Conservation (phyloP, 2,329 filamentous ascomycete species). For the Zymoseptoria brevis region DNA sequence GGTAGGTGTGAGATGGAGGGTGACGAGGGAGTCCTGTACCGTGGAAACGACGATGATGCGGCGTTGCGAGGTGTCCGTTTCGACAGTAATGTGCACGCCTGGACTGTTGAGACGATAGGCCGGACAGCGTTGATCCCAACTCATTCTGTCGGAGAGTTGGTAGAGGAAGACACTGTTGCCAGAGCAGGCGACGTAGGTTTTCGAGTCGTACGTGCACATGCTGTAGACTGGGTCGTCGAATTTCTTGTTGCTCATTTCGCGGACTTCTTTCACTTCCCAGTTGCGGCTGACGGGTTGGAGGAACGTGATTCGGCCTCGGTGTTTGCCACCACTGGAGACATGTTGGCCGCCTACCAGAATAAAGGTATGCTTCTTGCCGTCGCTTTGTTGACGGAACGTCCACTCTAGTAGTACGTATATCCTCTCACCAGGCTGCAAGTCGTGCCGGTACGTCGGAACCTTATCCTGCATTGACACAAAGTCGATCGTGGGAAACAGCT, state of each 20-base stretch:
- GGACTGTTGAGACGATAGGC: slow-evolving; percentile 27
- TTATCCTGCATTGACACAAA: slow-evolving; percentile 30
- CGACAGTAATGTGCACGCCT: slow-evolving; percentile 43
- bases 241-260: slow-evolving; percentile 38
- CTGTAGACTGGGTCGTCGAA: slow-evolving; percentile 47
- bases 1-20: slow-evolving; percentile 33
- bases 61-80: slow-evolving; percentile 14
- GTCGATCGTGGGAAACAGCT: slow-evolving; percentile 39
- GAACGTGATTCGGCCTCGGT: slow-evolving; percentile 42
- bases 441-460: slow-evolving; percentile 12
- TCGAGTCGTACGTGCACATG: slow-evolving; percentile 47
- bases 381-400: slow-evolving; percentile 34
- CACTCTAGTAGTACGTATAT: slow-evolving; percentile 58
- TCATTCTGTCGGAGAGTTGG: slow-evolving; percentile 29
- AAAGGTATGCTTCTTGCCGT: slow-evolving; percentile 53
- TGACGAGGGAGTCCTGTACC: slow-evolving; percentile 45
- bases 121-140: slow-evolving; percentile 25
- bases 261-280: slow-evolving; percentile 47
- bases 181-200: slow-evolving; percentile 47
- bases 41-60: slow-evolving; percentile 49
- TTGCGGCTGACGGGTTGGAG: slow-evolving; percentile 24
- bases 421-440: slow-evolving; percentile 50
- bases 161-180: slow-evolving; percentile 37
- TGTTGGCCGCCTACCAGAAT: slow-evolving; percentile 48
- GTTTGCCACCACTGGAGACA: slow-evolving; percentile 32